Base-by-base conservation (phyloP, 129 eudicot species). In the Solidago caesia region DNA sequence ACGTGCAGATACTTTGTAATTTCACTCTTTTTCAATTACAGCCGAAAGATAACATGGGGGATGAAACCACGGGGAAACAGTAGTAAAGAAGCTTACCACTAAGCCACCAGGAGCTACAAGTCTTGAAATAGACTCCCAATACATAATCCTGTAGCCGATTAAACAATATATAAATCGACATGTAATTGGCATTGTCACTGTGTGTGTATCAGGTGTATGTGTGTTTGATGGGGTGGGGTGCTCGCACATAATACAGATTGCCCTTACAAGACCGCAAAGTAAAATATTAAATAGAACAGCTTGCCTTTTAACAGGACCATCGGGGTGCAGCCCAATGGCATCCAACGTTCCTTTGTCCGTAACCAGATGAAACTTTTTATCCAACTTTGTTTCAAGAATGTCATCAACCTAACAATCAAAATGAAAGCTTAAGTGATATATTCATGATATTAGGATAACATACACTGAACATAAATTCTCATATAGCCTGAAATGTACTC, bases 241-340 rank as follows among this genome's bases (percentile, higher is more conserved):
- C 13, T 64, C 69, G 43, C 51, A 64, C 27, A 7, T 51, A 70
- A 51, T 11, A 11, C 13, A 48, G 46, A 51, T 70, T 70, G 74
- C 33, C 63, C 29, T 29, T 51, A 3, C 42, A 44, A 58, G 42
- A 11, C 16, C 43, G 16, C 5, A 33, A 47, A 58, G 51, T 58
- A 47, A 60, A 39, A 39, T 65, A 75, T 6, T 21, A 56, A 71
- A 33, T 12, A 80, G 9, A 44, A 26, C 55, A 63, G 53, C 45
- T 68, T 47, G 85, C 99, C 97, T 88, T 82, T 91, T 95, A 52
- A 95, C 76, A 75, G 91, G 86, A 65, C 99, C 99, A 87, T 95
- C 99, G 60, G 99, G 99, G 85, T 95, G 99, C 87, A 95, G 74
- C 51, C 99, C 99, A 55, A 95, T 89, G 63, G 99, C 99, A 82